Evolutionary conservation across 192 early-diverging fungal species (phyloP).

Genomic region (Kickxella alabastrina): DNA sequence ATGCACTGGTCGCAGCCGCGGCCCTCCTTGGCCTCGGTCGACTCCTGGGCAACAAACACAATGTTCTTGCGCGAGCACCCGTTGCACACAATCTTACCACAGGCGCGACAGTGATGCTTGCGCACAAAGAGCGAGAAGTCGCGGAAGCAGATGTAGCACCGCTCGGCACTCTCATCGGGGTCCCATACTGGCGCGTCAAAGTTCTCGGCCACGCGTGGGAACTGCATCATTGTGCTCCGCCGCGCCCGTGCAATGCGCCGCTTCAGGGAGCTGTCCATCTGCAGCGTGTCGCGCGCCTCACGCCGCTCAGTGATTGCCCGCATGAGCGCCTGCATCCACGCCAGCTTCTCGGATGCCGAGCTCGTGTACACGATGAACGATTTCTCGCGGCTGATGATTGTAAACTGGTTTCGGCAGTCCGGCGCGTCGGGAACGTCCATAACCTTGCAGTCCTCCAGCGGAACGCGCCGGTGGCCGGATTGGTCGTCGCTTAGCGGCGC

Average conservation of each 20-base stretch:
- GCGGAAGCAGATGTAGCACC: slow-evolving; percentile 70
- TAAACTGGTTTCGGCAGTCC: slow-evolving; percentile 64
- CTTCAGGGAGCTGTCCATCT: slow-evolving; percentile 51
- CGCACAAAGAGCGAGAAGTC: slow-evolving; percentile 66
- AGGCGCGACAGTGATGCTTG: slow-evolving; percentile 75
- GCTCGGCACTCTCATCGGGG: slow-evolving; percentile 61
- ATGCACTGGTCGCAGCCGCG: slow-evolving; percentile 54
- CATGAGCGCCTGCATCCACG: slow-evolving; percentile 64
- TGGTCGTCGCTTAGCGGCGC: slow-evolving; percentile 58
- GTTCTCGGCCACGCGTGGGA: slow-evolving; percentile 62
- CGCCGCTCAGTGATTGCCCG: slow-evolving; percentile 56
- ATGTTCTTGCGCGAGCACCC: slow-evolving; percentile 62
- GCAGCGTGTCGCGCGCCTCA: slow-evolving; percentile 57
- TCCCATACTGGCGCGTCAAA: slow-evolving; percentile 70
- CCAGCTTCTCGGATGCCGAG: slow-evolving; percentile 52
- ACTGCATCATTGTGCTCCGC: slow-evolving; percentile 51
- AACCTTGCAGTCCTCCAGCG: slow-evolving; percentile 57
- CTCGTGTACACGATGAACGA: slow-evolving; percentile 72
- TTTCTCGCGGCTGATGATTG: slow-evolving; percentile 75
- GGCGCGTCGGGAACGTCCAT: slow-evolving; percentile 53
- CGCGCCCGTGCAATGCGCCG: slow-evolving; percentile 46
- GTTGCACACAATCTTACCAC: slow-evolving; percentile 79
- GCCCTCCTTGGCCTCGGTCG: slow-evolving; percentile 36
- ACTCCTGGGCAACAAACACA: slow-evolving; percentile 29
- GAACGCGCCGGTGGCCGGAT: slow-evolving; percentile 67